phyloP scores from a whole-genome alignment of 2,329 filamentous ascomycete species.

The Clonostachys byssicola region DNA sequence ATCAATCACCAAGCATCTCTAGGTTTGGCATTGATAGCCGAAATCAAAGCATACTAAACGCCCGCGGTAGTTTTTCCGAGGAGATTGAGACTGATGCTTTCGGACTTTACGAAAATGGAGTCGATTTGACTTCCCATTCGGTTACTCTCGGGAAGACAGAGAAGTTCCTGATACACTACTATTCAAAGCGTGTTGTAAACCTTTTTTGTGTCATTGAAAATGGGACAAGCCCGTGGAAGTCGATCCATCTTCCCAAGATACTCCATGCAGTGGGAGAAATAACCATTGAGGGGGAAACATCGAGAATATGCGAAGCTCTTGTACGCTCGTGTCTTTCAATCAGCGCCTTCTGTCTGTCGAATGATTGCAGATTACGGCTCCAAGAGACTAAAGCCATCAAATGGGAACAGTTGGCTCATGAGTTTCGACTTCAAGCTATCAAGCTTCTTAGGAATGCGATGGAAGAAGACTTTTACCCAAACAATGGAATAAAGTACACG shows the following conservation, averaged over 20 bases:
- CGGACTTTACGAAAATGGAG: not conserved
- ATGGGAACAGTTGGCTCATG: constrained; percentile 7
- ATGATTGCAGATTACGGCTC: constrained; percentile 6
- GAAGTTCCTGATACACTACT: constrained; percentile 14
- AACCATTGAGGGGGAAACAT: constrained; percentile 10
- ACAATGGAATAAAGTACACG: constrained; percentile 12
- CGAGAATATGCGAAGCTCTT: constrained; percentile 11
- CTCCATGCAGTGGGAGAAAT: constrained; percentile 13
- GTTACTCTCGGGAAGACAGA: constrained; percentile 7
- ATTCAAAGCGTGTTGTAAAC: constrained; percentile 12
- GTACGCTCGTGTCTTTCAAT: constrained; percentile 14
- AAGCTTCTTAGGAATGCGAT: constrained; percentile 11
- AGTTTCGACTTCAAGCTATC: constrained; percentile 10
- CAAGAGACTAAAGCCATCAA: constrained; percentile 5
- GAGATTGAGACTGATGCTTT: not conserved
- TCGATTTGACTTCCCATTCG: not conserved
- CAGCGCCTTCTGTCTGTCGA: constrained; percentile 14
- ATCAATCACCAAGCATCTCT: not conserved
- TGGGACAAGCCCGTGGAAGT: constrained; percentile 15
- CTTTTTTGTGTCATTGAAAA: constrained; percentile 19
- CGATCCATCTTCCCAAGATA: constrained; percentile 13
- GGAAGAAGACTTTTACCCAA: constrained; percentile 5
- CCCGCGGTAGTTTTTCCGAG: not conserved
- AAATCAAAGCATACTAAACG: not conserved
- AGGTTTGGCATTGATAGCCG: not conserved